These are phyloP conservation scores for Trichoderma afroharzianum DNA, from an alignment of 2,329 filamentous ascomycete genomes.

Conservation along the genomic window DNA sequence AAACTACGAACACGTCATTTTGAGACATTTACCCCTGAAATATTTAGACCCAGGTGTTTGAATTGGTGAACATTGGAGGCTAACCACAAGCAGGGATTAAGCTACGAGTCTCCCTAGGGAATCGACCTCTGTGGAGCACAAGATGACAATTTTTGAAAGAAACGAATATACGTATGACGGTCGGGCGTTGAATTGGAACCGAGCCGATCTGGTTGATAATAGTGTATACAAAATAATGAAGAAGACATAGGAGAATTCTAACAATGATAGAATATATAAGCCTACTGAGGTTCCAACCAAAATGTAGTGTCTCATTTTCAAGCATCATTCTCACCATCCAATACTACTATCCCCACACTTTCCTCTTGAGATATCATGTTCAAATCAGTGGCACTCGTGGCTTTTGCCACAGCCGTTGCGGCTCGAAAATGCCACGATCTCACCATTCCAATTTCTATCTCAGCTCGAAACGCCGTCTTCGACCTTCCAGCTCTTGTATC, in stretches of 20 bases:
- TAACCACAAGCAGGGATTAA: neutral
- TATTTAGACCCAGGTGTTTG: neutral
- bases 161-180: neutral
- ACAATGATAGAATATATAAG: neutral
- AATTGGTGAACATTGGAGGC: neutral
- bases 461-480: constrained; percentile 52
- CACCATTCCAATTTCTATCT: constrained; percentile 53
- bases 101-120: too few species aligned
- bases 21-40: neutral
- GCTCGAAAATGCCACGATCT: constrained; percentile 45
- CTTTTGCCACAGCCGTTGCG: constrained; percentile 25
- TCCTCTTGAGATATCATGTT: neutral
- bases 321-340: neutral
- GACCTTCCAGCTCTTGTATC: constrained; percentile 42
- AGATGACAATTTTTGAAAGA: neutral
- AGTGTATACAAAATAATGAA: neutral
- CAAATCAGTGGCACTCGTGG: constrained; percentile 2
- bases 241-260: neutral
- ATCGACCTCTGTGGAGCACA: neutral
- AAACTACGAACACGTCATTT: neutral
- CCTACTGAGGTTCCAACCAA: neutral
- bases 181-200: neutral
- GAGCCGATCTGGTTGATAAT: neutral
- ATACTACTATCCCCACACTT: neutral
- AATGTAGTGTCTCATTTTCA: neutral